Conservation (phyloP, 805 yeast species). For the Hanseniaspora hatyaiensis region DNA sequence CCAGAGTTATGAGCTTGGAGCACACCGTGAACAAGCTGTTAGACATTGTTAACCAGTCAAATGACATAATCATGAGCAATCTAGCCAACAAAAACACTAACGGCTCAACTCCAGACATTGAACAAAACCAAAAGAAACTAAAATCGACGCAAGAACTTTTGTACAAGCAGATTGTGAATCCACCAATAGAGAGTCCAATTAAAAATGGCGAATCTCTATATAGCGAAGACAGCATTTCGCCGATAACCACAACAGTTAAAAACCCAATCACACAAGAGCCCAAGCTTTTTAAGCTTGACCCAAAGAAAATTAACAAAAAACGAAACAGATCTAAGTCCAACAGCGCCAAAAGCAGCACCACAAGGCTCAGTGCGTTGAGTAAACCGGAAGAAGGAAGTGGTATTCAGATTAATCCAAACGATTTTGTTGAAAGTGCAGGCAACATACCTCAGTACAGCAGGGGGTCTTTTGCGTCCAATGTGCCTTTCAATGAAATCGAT, state of each 20-base stretch:
- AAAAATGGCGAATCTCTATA: not conserved
- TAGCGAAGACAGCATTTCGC: not conserved
- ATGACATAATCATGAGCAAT: slow-evolving; percentile 18
- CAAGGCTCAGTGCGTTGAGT: not conserved
- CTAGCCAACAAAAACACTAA: slow-evolving; percentile 12
- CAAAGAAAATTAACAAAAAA: slow-evolving; percentile 3
- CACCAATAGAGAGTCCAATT: not conserved
- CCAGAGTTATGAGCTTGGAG: slow-evolving; percentile 5
- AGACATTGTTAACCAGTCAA: slow-evolving; percentile 22
- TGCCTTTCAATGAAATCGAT: slow-evolving; percentile 1
- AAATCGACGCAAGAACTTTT: not conserved
- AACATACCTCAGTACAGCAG: not conserved
- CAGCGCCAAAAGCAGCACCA: not conserved
- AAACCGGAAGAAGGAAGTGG: not conserved
- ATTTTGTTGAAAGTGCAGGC: not conserved
- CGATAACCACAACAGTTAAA: slow-evolving; percentile 11
- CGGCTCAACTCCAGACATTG: not conserved
- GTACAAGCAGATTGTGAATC: not conserved
- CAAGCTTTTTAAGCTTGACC: slow-evolving; percentile 11
- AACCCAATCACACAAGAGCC: slow-evolving; percentile 14
- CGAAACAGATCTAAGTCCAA: slow-evolving; percentile 2
- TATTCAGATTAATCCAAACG: not conserved
- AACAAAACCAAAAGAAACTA: not conserved
- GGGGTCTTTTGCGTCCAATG: not conserved
- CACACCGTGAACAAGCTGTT: slow-evolving; percentile 22